Percentiles rank a stretch among this genome's conserved stretches.
These are phyloP conservation scores for Apiotrichum sp. DNA, from an alignment of 1,284 basidiomycete species.

Conservation along the genomic window DNA sequence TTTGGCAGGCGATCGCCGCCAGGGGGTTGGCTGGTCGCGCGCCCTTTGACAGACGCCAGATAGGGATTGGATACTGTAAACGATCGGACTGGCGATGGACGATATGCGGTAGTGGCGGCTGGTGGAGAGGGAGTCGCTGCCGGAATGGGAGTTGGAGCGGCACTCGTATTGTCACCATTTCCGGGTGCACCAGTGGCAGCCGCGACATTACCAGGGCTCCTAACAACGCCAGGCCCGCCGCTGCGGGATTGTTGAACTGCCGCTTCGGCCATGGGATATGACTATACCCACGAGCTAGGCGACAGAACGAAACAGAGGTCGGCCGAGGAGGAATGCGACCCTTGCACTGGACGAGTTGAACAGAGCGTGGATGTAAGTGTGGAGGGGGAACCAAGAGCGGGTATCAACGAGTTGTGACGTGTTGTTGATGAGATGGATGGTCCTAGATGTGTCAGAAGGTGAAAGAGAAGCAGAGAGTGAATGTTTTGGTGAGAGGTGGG, in stretches of 20 bases:
- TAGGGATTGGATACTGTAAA: slow-evolving; percentile 20
- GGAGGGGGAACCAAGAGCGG: too few species aligned
- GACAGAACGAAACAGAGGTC: background rate
- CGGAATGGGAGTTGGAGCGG: background rate
- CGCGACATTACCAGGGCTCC: background rate
- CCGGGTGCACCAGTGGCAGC: background rate
- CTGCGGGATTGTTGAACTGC: slow-evolving; percentile 1
- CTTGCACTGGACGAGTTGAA: too few species aligned
- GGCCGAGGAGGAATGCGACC: background rate
- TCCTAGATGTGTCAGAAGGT: too few species aligned
- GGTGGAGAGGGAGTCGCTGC: slow-evolving; percentile 5
- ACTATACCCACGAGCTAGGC: background rate
- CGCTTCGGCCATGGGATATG: slow-evolving; percentile 11
- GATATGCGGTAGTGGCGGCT: background rate
- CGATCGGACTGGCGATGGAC: slow-evolving; percentile 17
- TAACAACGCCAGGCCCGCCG: background rate
- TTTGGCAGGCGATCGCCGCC: slow-evolving; percentile 30
- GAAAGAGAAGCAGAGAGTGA: too few species aligned
- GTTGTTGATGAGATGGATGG: too few species aligned
- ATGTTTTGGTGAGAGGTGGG: too few species aligned
- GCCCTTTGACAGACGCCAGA: slow-evolving; percentile 22
- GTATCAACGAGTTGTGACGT: too few species aligned
- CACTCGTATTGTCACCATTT: background rate
- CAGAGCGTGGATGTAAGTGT: background rate
- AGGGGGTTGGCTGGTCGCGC: slow-evolving; percentile 39